phyloP scores from a whole-genome alignment of 2,329 filamentous ascomycete genomes.

The Botrytis hyacinthi region DNA sequence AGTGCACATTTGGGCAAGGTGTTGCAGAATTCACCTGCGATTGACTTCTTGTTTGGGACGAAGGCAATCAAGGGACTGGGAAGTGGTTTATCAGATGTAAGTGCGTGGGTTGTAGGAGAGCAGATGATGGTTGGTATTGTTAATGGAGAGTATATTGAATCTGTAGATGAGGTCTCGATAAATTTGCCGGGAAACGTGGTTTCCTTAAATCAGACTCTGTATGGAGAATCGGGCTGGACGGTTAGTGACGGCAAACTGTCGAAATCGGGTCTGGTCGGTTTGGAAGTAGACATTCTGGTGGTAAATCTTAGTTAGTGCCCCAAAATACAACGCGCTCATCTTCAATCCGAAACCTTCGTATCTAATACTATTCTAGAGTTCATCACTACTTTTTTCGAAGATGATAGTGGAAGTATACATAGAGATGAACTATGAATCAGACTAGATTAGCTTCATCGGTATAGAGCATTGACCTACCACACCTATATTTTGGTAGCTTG shows the following conservation, averaged over 20 bases:
- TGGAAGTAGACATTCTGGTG: constrained; percentile 32
- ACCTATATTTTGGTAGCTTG: background rate
- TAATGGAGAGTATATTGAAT: constrained; percentile 38
- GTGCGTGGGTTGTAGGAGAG: constrained; percentile 42
- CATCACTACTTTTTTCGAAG: fast-evolving
- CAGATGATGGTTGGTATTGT: constrained; percentile 43
- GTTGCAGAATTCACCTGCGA: constrained; percentile 39
- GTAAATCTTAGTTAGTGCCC: constrained; percentile 23
- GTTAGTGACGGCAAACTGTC: constrained; percentile 26
- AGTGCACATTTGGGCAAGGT: constrained; percentile 44
- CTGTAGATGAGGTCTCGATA: constrained; percentile 22
- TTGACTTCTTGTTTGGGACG: constrained; percentile 41
- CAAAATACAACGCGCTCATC: background rate
- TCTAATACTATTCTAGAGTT: background rate
- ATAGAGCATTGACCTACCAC: background rate
- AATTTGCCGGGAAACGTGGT: constrained; percentile 25
- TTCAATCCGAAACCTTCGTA: too few species aligned
- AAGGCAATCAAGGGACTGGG: constrained; percentile 28
- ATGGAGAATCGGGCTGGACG: constrained; percentile 30
- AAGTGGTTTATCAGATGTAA: constrained; percentile 39
- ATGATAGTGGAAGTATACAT: background rate
- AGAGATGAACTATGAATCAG: background rate
- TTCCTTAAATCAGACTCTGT: constrained; percentile 26
- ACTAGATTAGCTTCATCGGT: background rate
- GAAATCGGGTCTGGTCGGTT: constrained; percentile 28